Percentiles rank a stretch among this genome's conserved stretches.
phyloP scores from a whole-genome alignment of 805 yeast species.

The Candida oleophila region DNA sequence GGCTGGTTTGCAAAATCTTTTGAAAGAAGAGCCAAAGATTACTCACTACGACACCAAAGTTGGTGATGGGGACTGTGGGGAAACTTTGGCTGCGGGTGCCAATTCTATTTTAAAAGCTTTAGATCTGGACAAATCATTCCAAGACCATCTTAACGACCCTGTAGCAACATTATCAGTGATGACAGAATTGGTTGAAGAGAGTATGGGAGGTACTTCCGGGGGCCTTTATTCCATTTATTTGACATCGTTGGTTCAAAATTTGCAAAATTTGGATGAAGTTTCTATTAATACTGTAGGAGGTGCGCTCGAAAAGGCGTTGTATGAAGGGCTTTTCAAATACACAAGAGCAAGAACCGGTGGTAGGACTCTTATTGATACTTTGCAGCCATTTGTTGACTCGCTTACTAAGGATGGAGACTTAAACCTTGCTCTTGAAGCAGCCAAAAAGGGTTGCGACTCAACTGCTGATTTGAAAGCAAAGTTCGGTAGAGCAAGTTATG shows the following conservation, averaged over 20 bases:
- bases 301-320: conserved; percentile 58
- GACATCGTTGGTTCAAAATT: conserved; percentile 64
- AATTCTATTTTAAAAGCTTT: conserved; percentile 62
- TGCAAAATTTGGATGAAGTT: conserved; percentile 24
- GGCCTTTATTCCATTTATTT: conserved; percentile 86
- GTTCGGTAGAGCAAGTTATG: conserved; percentile 93
- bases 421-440: conserved; percentile 62
- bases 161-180: conserved; percentile 63
- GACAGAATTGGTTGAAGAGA: conserved; percentile 80
- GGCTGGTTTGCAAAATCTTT: conserved; percentile 34
- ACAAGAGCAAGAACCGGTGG: conserved; percentile 90
- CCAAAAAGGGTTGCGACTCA: conserved; percentile 69
- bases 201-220: conserved; percentile 98
- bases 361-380: conserved; percentile 83
- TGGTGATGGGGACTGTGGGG: conserved; percentile 98
- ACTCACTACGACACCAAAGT: conserved; percentile 85
- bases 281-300: conserved; percentile 36
- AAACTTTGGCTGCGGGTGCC: conserved; percentile 82
- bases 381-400: conserved; percentile 79
- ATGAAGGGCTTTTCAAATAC: conserved; percentile 72
- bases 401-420: conserved; percentile 53
- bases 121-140: conserved; percentile 26
- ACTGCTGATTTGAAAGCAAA: conserved; percentile 78
- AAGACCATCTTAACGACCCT: conserved; percentile 39
- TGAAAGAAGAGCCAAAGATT: conserved; percentile 66